Evolutionary conservation across 495 filamentous ascomycete genomes (phyloP), one percentile per base, ranked within the genome.

Genomic region (Neohortaea acidophila): DNA sequence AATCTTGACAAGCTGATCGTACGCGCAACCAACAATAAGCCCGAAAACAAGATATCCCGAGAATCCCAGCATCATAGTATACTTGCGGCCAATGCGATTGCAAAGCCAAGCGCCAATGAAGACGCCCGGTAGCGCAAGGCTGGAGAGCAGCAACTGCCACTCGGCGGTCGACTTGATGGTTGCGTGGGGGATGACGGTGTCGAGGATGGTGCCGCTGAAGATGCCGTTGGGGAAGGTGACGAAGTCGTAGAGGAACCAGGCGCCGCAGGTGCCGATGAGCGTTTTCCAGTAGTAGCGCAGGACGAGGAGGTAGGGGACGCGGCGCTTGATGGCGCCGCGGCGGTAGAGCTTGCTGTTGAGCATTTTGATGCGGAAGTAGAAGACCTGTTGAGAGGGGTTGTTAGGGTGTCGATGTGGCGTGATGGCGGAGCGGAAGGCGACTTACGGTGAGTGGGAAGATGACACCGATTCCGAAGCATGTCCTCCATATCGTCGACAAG

Each of bases 1-100:
- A 30, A 69, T 66, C 33, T 66, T 66, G 5, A 57, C 65, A 35
- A 70, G 58, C 13, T 59, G 52, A 9, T 67, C 48, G 31, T 65
- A 69, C 12, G 64, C 51, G 29, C 63, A 57, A 11, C 68, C 65
- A 18, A 70, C 67, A 33, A 69, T 67, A 5, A 71, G 49, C 0
- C 68, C 67, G 27, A 70, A 68, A 31, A 71, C 38, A 12, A 68
- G 19, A 17, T 68, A 68, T n/a, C 65, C 63, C 18, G 49, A 57
- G 43, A 69, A 71, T 1, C 66, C 68, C 8, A 71, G 45, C 62
- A 69, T 69, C 65, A 68, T 69, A n/a, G 61, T 61, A 3, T 59
- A 54, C 36, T 67, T 67, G 0, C 68, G 59, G 3, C 67, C 68
- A 13, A 69, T 43, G 2, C 46, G 40, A 31, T 69, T 59, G 37